A percentile compares a stretch with the other conserved stretches of the same genome.
phyloP scores from a whole-genome alignment of 2,329 filamentous ascomycete genomes.

The Purpureocillium lavendulum region DNA sequence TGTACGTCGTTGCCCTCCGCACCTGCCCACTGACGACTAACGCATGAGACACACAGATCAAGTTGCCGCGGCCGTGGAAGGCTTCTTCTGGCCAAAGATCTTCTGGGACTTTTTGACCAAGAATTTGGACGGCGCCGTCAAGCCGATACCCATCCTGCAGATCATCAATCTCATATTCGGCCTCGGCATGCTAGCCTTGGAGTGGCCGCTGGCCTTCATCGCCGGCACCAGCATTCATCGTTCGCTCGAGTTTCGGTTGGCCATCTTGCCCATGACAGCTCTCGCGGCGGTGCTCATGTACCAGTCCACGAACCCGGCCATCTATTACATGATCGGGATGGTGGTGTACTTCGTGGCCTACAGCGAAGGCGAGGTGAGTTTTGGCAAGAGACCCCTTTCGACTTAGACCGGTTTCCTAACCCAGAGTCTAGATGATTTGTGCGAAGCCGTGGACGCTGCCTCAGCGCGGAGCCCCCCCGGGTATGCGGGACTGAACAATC shows the following conservation, averaged over 20 bases:
- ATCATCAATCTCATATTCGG: slow-evolving; percentile 83
- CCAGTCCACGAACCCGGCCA: slow-evolving; percentile 81
- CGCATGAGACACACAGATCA: slow-evolving; percentile 57
- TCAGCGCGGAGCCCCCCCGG: slow-evolving; percentile 35
- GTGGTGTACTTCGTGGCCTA: slow-evolving; percentile 94
- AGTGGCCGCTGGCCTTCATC: slow-evolving; percentile 78
- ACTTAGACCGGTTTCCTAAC: slow-evolving; percentile 3
- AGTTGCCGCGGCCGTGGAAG: slow-evolving; percentile 71
- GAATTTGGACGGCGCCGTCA: slow-evolving; percentile 78
- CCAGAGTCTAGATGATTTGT: slow-evolving; percentile 50
- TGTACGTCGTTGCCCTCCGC: slow-evolving; percentile 43
- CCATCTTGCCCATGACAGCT: slow-evolving; percentile 71
- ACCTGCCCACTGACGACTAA: slow-evolving; percentile 13
- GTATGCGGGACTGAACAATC: slow-evolving; percentile 1
- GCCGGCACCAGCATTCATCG: slow-evolving; percentile 74
- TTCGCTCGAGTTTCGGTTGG: slow-evolving; percentile 77
- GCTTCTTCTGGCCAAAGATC: slow-evolving; percentile 97
- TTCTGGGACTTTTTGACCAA: slow-evolving; percentile 97
- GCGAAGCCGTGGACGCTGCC: slow-evolving; percentile 63
- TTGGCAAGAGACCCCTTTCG: background rate
- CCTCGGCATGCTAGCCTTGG: slow-evolving; percentile 70
- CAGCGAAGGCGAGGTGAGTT: slow-evolving; percentile 86
- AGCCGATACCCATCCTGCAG: slow-evolving; percentile 81
- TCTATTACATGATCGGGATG: slow-evolving; percentile 87
- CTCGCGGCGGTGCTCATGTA: slow-evolving; percentile 74